A percentile compares a stretch with the other conserved stretches of the same genome.
Conservation (phyloP, 192 early-diverging fungal genomes). For the Coemansia sp. region DNA sequence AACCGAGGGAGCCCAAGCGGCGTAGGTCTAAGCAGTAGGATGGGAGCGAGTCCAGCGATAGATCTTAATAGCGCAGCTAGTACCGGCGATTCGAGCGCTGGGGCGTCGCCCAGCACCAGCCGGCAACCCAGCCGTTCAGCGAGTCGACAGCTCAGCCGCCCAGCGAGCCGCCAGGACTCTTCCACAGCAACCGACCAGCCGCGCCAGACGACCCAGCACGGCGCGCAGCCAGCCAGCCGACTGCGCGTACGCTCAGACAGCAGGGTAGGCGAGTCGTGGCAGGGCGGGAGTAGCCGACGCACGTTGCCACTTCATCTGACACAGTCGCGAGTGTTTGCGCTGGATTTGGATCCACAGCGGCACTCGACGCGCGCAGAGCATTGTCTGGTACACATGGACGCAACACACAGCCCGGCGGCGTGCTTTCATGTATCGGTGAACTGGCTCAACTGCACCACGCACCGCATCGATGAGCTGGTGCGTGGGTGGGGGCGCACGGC, state of each 20-base stretch:
- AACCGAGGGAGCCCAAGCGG: conserved; percentile 2
- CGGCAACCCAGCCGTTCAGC: conserved; percentile 31
- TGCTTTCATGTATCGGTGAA: conserved; percentile 93
- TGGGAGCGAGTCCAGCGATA: neutral
- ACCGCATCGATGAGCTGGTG: conserved; percentile 84
- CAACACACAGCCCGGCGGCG: conserved; percentile 79
- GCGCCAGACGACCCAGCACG: neutral
- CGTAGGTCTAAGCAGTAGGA: no score
- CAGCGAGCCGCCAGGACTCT: conserved; percentile 41
- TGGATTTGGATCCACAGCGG: conserved; percentile 84
- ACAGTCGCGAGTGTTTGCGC: conserved; percentile 65
- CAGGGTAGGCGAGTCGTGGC: neutral
- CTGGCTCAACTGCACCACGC: conserved; percentile 93
- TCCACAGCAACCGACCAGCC: neutral
- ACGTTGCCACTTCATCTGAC: conserved; percentile 53
- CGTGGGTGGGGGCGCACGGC: conserved; percentile 75
- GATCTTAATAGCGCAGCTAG: conserved; percentile 16
- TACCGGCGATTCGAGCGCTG: conserved; percentile 19
- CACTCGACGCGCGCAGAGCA: conserved; percentile 76
- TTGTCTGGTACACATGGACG: conserved; percentile 87
- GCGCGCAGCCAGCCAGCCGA: conserved; percentile 30
- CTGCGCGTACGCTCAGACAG: conserved; percentile 31
- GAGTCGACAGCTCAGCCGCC: conserved; percentile 21
- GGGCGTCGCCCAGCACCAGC: conserved; percentile 30
- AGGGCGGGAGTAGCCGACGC: conserved; percentile 16